Conservation (phyloP, 352 stramenopile species). For the Phytophthora aleatoria region DNA sequence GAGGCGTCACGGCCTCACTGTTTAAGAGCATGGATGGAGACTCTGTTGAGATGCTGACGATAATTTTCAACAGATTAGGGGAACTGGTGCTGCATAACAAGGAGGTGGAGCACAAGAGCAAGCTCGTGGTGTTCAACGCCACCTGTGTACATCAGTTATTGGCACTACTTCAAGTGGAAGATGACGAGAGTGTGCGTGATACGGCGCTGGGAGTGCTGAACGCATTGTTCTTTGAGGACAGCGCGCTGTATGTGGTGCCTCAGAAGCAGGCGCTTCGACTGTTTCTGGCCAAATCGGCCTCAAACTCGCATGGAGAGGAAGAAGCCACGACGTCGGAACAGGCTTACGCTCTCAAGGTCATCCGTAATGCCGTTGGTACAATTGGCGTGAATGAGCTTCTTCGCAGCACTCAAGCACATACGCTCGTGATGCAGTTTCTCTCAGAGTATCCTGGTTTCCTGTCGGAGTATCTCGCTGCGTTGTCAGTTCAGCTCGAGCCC, state of each 20-base stretch:
- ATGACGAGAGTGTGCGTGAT: slow-evolving; percentile 47
- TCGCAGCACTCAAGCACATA: slow-evolving; percentile 51
- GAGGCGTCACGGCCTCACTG: slow-evolving; percentile 61
- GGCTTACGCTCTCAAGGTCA: slow-evolving; percentile 59
- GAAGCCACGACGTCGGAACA: slow-evolving; percentile 44
- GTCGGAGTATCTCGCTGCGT: slow-evolving; percentile 59
- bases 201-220: slow-evolving; percentile 47
- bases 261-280: slow-evolving; percentile 45
- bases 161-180: slow-evolving; percentile 61
- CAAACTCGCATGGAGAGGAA: slow-evolving; percentile 18
- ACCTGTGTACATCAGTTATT: slow-evolving; percentile 71
- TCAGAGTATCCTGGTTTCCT: slow-evolving; percentile 63
- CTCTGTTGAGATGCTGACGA: slow-evolving; percentile 52
- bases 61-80: slow-evolving; percentile 49
- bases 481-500: slow-evolving; percentile 74
- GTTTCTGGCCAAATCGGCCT: slow-evolving; percentile 50
- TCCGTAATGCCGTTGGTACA: slow-evolving; percentile 65
- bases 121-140: slow-evolving; percentile 66
- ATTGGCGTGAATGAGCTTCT: slow-evolving; percentile 74
- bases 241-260: slow-evolving; percentile 60
- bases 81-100: slow-evolving; percentile 60
- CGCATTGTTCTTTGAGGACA: slow-evolving; percentile 63
- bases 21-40: slow-evolving; percentile 85
- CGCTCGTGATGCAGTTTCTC: slow-evolving; percentile 63
- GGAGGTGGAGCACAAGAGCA: slow-evolving; percentile 59